Evolutionary conservation across 139 green algal genomes (phyloP).

Genomic region (Chlorella sorokiniana): DNA sequence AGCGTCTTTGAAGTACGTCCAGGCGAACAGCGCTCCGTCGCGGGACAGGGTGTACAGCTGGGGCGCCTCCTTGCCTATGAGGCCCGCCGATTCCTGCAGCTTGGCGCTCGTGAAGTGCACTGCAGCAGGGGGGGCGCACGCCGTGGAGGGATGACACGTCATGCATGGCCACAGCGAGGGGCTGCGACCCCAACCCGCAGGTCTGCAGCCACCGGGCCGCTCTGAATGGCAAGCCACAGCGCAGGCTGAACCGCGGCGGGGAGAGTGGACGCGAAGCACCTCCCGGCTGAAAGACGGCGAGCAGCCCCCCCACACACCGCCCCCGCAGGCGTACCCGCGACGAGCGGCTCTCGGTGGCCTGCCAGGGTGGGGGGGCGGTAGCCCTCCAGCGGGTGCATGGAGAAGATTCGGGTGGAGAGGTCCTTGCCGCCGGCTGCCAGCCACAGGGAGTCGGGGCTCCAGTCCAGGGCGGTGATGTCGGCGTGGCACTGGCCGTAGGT

Average conservation of each 20-base stretch:
- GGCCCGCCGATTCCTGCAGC: conserved; percentile 42
- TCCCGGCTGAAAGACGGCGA: no score
- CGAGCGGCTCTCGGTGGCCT: conserved; percentile 71
- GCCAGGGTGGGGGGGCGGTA: conserved; percentile 80
- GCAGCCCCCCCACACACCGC: not conserved
- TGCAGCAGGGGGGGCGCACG: no score
- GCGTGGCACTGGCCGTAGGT: conserved; percentile 85
- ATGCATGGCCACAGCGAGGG: not conserved
- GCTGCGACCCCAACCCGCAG: no score
- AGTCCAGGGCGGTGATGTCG: conserved; percentile 89
- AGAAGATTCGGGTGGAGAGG: conserved; percentile 76
- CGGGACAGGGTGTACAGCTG: conserved; percentile 77
- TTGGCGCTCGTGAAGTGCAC: conserved; percentile 74
- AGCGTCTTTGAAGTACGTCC: conserved; percentile 59
- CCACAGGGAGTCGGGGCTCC: conserved; percentile 77
- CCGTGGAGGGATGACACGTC: no score
- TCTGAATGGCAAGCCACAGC: no score
- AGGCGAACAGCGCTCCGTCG: conserved; percentile 89
- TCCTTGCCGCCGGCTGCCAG: conserved; percentile 85
- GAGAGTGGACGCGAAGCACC: no score
- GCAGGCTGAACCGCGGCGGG: no score
- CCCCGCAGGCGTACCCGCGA: conserved; percentile 4
- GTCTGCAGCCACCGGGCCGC: no score
- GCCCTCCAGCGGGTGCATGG: conserved; percentile 78
- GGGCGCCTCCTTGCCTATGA: conserved; percentile 56